A percentile compares a stretch with the other conserved stretches of the same genome.
These are phyloP conservation scores for Brassica incana DNA, from an alignment of 345 rosid genomes.

Conservation along the genomic window DNA sequence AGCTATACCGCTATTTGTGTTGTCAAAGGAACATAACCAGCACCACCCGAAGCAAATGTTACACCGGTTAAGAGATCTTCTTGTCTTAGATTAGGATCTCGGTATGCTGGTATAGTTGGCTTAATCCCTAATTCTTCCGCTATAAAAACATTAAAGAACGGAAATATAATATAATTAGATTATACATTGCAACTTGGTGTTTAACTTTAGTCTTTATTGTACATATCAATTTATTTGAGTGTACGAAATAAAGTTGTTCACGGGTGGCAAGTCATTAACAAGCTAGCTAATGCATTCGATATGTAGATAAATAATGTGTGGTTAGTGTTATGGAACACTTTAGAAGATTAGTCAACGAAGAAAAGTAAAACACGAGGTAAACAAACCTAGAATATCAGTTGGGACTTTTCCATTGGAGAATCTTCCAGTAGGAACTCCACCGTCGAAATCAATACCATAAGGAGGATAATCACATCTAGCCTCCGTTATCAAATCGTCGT, in stretches of 20 bases:
- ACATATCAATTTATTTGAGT: neutral
- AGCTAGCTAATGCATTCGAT: neutral
- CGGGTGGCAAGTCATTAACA: neutral
- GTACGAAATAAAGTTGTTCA: neutral
- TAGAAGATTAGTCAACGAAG: neutral
- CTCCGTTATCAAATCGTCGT: conserved; percentile 53
- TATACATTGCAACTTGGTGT: neutral
- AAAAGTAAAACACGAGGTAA: neutral
- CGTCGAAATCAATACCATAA: conserved; percentile 61
- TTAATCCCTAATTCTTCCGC: conserved; percentile 55
- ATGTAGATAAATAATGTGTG: neutral
- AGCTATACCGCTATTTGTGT: conserved; percentile 40
- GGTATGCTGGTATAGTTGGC: conserved; percentile 55
- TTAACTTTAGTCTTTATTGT: neutral
- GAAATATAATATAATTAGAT: neutral
- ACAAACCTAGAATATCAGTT: conserved; percentile 60
- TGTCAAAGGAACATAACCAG: conserved; percentile 64
- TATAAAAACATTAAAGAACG: conserved; percentile 2
- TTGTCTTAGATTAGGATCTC: conserved; percentile 46
- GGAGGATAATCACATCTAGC: conserved; percentile 68
- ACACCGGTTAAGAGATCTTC: conserved; percentile 68
- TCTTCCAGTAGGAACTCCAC: conserved; percentile 70
- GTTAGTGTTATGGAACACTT: neutral
- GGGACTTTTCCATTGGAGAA: conserved; percentile 79
- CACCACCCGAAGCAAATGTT: conserved; percentile 63